Base-by-base conservation (phyloP, 495 filamentous ascomycete species). In the Trichoderma orchidacearum region DNA sequence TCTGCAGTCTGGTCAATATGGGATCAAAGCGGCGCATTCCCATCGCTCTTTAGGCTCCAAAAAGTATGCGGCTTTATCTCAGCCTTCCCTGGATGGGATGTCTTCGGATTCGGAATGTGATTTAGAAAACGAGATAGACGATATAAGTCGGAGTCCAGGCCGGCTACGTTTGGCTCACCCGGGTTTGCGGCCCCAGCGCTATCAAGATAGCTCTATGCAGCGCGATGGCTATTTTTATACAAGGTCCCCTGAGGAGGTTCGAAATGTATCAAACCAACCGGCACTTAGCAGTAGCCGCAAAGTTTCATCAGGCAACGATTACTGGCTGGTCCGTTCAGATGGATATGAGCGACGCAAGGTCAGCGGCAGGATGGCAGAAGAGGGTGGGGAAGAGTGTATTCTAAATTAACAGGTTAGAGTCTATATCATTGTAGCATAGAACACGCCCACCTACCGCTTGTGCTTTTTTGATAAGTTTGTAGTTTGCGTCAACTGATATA, bases 351-450 rank as follows among this genome's bases (percentile, higher is more conserved):
- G 68, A 52, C 75, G 90, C 53, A 83, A 89, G 61, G 89, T 92
- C 9, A 93, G 88, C 62, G 90, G 89, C 3, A 89, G 89, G 68
- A 71, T 88, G 50, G 90, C 84, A 1, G 90, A 96, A 69, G 90
- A 96, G 69, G 90, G 90, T 1, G 73, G 84, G 36, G 80, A 79
- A 3, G 41, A 48, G n/a, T n/a, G n/a, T n/a, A n/a, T n/a, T n/a
- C n/a, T n/a, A n/a, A n/a, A n/a, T n/a, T n/a, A n/a, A n/a, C n/a
- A n/a, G n/a, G n/a, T n/a, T n/a, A n/a, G n/a, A n/a, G n/a, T n/a
- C n/a, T n/a, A n/a, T n/a, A n/a, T n/a, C n/a, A n/a, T n/a, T n/a
- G n/a, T n/a, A n/a, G n/a, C n/a, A n/a, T n/a, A n/a, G n/a, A n/a
- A n/a, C n/a, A n/a, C n/a, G n/a, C n/a, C n/a, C n/a, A n/a, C n/a